Conservation (phyloP, 768 basidiomycete genomes). For the Auricularia sp. region DNA sequence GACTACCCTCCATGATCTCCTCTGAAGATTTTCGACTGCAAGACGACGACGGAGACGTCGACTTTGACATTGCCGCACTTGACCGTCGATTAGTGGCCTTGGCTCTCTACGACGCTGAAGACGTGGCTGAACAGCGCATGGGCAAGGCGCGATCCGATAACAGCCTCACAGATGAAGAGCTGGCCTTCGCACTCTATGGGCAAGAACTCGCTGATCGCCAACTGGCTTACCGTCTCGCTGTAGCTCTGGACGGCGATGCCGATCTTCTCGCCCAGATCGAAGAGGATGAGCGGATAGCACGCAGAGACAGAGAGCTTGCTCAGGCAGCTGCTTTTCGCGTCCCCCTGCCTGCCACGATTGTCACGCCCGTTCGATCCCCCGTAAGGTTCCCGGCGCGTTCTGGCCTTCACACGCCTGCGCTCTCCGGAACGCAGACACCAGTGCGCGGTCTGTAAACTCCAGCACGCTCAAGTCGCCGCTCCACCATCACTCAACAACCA, state of each 20-base stretch:
- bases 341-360: too few species aligned
- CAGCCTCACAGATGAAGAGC: conserved; percentile 32
- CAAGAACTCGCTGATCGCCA: conserved; percentile 27
- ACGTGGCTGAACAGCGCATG: conserved; percentile 16
- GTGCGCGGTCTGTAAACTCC: too few species aligned
- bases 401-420: too few species aligned
- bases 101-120: conserved; percentile 30
- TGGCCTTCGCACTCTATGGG: conserved; percentile 33
- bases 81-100: neutral
- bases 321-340: too few species aligned
- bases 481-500: too few species aligned
- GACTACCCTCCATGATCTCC: neutral
- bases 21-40: neutral
- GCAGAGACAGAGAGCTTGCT: too few species aligned
- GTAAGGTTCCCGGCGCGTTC: too few species aligned
- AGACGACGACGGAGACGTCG: neutral
- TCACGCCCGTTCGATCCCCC: neutral
- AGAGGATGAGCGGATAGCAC: too few species aligned
- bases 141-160: conserved; percentile 26
- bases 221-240: conserved; percentile 32
- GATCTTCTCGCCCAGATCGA: too few species aligned
- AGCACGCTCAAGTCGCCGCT: too few species aligned
- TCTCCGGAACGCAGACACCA: too few species aligned
- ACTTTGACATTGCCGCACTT: neutral
- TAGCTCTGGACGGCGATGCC: conserved; percentile 18